Base-by-base conservation (phyloP, 106 monocot genomes). In the Ottelia alismoides region DNA sequence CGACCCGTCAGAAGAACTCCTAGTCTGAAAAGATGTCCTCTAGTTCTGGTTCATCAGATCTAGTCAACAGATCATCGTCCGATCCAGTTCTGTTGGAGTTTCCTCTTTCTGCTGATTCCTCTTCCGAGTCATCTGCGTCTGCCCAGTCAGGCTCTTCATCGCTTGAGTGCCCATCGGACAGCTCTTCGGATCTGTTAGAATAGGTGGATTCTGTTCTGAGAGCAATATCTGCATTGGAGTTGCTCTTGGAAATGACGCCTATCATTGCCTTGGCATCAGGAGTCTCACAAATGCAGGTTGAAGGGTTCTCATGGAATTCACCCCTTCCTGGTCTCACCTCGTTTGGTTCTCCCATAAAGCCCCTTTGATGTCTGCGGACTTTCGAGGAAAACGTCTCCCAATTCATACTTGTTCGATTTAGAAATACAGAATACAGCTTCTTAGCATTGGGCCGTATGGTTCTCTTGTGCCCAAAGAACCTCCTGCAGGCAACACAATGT, bases 401-500 rank as follows among this genome's bases (percentile, higher is more conserved):
- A 4, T 78, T 82, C 71, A 85, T 73, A 55, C 74, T 88, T 17
- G 27, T 32, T 28, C 78, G 78, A 52, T 77, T 77, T 21, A 67
- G 69, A 70, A 96, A 96, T 32, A 96, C 18, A 31, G 84, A 68
- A 25, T 84, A 70, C 9, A 96, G 74, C 35, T 85, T 96, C 31
- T 78, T 96, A 0, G 88, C 78, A 62, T 96, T 96, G 23, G 94
- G 94, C 0, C 94, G 45, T 28, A 96, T 85, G 0, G 94, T 96
- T 32, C 78, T 73, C 74, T 79, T 84, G 69, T 96, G 94, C 19
- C 83, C 84, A 51, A 81, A 84, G 43, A 82, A 96, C 65, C 81
- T 84, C 94, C 94, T 88, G 75, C 0, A 28, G 30, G 11, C 1
- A 54, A 20, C 12, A 35, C 20, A 47, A 61, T 28, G 58, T 61